Conservation (phyloP, 2,329 filamentous ascomycete species). For the Colletotrichum phormii region DNA sequence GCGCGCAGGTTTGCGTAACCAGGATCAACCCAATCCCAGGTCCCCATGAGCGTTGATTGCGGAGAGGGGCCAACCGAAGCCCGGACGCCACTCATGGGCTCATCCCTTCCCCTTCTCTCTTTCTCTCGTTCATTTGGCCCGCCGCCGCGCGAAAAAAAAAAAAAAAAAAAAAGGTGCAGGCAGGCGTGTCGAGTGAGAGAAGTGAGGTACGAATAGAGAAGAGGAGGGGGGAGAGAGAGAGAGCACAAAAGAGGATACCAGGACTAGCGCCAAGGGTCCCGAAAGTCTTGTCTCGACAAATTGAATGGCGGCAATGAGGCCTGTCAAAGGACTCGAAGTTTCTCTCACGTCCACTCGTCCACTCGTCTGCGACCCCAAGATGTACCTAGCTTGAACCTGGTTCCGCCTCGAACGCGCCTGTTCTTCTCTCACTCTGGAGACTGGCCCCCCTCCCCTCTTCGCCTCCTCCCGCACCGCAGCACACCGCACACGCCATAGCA, state of each 20-base stretch:
- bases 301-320: background rate
- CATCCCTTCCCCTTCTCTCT: background rate
- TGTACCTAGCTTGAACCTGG: constrained; percentile 27
- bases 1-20: constrained; percentile 15
- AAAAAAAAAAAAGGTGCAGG: background rate
- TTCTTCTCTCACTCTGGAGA: background rate
- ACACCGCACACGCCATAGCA: background rate
- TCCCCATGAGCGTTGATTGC: constrained; percentile 30
- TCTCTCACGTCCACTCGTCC: background rate
- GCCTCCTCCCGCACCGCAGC: background rate
- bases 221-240: background rate
- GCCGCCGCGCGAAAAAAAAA: background rate
- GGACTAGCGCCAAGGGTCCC: constrained; percentile 27
- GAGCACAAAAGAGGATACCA: background rate
- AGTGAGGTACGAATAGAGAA: background rate
- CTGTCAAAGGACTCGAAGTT: background rate
- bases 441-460: background rate
- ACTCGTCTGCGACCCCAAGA: background rate
- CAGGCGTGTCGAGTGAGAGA: background rate
- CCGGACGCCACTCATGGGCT: constrained; percentile 15
- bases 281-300: constrained; percentile 2
- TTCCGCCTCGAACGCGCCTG: constrained; percentile 8
- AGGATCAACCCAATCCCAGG: constrained; percentile 29
- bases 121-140: constrained; percentile 20
- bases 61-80: constrained; percentile 29